These are phyloP conservation scores for Lepidium sativum DNA, from an alignment of 345 rosid genomes.

Conservation along the genomic window DNA sequence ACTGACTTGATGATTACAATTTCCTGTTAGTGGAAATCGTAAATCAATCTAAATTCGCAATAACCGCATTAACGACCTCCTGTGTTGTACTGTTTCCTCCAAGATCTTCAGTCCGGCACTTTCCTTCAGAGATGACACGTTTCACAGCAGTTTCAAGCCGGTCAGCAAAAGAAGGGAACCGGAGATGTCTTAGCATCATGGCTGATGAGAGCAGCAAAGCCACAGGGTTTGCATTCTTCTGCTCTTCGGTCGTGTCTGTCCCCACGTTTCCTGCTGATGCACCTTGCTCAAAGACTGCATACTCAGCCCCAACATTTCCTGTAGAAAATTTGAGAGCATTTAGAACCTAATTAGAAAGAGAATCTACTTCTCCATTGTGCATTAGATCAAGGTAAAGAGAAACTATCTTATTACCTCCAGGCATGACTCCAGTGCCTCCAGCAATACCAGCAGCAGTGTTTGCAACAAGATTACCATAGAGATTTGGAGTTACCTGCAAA, in stretches of 20 bases:
- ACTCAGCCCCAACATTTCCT: conserved; percentile 91
- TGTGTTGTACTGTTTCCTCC: conserved; percentile 29
- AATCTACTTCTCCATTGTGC: neutral
- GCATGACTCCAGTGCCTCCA: conserved; percentile 98
- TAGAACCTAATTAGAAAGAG: neutral
- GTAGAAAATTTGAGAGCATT: neutral
- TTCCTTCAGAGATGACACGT: conserved; percentile 54
- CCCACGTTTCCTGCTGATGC: conserved; percentile 96
- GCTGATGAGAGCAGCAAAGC: conserved; percentile 91
- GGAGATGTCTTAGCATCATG: conserved; percentile 94
- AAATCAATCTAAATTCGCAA: conserved; percentile 23
- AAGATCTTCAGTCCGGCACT: conserved; percentile 34
- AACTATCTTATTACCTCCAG: conserved; percentile 66
- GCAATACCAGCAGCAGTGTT: conserved; percentile 97
- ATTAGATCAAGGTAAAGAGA: neutral
- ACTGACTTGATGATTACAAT: neutral
- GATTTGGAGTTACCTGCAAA: conserved; percentile 80
- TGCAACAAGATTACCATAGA: conserved; percentile 82
- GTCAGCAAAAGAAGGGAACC: conserved; percentile 89
- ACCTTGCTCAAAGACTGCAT: conserved; percentile 91
- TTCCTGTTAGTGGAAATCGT: neutral
- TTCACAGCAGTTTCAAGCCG: conserved; percentile 77
- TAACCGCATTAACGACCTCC: conserved; percentile 25
- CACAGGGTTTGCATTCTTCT: conserved; percentile 83
- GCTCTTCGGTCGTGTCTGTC: conserved; percentile 41